phyloP scores from a whole-genome alignment of 345 rosid species.

The Erysimum cheiranthoides region DNA sequence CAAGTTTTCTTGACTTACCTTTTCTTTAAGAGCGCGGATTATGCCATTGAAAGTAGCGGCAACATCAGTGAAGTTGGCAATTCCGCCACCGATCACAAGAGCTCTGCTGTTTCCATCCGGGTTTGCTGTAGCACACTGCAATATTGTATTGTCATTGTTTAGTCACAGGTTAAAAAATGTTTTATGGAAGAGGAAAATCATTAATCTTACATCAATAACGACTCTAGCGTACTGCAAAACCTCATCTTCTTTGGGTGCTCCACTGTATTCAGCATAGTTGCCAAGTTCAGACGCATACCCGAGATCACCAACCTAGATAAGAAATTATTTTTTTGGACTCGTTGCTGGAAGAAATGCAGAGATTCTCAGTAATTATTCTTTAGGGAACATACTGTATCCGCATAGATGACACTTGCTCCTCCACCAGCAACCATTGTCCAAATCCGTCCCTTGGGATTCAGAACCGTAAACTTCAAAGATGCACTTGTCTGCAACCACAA shows the following conservation, averaged over 20 bases:
- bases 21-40: conserved; percentile 88
- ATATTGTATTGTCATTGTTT: background rate
- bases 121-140: conserved; percentile 88
- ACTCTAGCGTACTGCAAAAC: conserved; percentile 98
- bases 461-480: conserved; percentile 91
- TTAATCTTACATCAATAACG: conserved; percentile 68
- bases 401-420: conserved; percentile 99
- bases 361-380: conserved; percentile 6
- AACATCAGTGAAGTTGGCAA: conserved; percentile 97
- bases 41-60: conserved; percentile 97
- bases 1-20: conserved; percentile 63
- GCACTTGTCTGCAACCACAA: conserved; percentile 79
- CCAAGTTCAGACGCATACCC: conserved; percentile 93
- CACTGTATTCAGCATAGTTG: conserved; percentile 94
- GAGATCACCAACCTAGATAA: conserved; percentile 87
- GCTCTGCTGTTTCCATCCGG: conserved; percentile 93
- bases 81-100: conserved; percentile 96
- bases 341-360: conserved; percentile 10
- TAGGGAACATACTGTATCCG: conserved; percentile 69
- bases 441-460: conserved; percentile 92
- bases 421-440: conserved; percentile 99
- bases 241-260: conserved; percentile 98
- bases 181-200: background rate
- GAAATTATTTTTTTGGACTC: background rate
- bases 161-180: background rate